Base-by-base conservation (phyloP, 192 early-diverging fungal genomes). In the Helicostylum pulchrum region DNA sequence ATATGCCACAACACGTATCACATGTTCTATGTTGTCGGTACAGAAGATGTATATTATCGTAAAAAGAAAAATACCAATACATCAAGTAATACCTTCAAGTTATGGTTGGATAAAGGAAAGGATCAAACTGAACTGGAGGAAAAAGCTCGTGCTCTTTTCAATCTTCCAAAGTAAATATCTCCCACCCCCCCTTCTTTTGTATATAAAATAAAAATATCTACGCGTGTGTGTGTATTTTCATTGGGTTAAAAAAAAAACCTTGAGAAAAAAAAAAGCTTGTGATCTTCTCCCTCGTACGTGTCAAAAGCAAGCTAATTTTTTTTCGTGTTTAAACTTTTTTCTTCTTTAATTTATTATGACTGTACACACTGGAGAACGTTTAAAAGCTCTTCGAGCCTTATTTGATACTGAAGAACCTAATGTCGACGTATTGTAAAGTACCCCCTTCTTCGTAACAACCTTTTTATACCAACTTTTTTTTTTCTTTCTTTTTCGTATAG, bases 1-100 rank as follows among this genome's bases (percentile, higher is more conserved):
- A 96, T 99, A 43, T 93, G 94, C 50, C 84, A 91, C 39, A 96
- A 97, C 72, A 97, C 95, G 1, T 99, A 98, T 82, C 93, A 94
- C 75, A 87, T 99, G 47, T 98, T 95, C 62, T 73, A 73, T 51
- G 50, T 62, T 36, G 63, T 67, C 3, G 53, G 71, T 19, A 67
- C 65, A 15, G 62, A 73, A 54, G 56, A 67, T 59, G 56, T 51
- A 7, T 46, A 64, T 52, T 76, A 67, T 73, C 80, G 76, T 42
- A 17, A 14, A 51, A 39, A 43, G 32, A 31, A 11, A 11, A 52
- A 15, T 53, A 14, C 20, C 21, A 48, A 7, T 19, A 17, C 26
- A 14, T 20, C 20, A 17, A 21, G 4, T 7, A 17, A 6, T 1
- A 15, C 4, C 19, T 57, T 39, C 39, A 57, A 57, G 39, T 36